Percentiles rank a stretch among this genome's conserved stretches.
phyloP scores from a whole-genome alignment of 2,329 filamentous ascomycete genomes.

The Epichloe aotearoae region DNA sequence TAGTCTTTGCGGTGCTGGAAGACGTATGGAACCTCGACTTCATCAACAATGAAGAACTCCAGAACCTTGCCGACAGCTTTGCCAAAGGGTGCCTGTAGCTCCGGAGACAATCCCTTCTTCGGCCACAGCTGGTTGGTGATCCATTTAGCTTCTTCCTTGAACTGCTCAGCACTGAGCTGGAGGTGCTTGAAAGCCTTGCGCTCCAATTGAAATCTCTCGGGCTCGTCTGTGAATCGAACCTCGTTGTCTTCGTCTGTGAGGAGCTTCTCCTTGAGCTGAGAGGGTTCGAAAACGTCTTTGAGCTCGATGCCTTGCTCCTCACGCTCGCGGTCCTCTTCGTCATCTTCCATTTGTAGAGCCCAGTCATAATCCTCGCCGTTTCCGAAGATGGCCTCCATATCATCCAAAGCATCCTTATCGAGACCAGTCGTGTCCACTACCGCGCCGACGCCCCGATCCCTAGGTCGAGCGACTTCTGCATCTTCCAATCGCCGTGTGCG shows the following conservation, averaged over 20 bases:
- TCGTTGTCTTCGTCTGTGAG: constrained; percentile 90
- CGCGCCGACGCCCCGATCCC: constrained; percentile 53
- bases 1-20: constrained; percentile 98
- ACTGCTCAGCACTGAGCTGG: constrained; percentile 68
- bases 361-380: constrained; percentile 94
- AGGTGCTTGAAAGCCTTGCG: constrained; percentile 78
- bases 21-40: constrained; percentile 92
- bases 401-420: constrained; percentile 84
- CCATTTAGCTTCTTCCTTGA: constrained; percentile 83
- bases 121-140: constrained; percentile 83
- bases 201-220: constrained; percentile 87
- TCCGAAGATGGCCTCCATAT: constrained; percentile 93
- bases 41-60: constrained; percentile 88
- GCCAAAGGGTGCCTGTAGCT: constrained; percentile 71
- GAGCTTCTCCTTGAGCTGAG: constrained; percentile 84
- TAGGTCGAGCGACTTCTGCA: constrained; percentile 72
- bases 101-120: constrained; percentile 60
- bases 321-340: constrained; percentile 64
- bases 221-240: constrained; percentile 79
- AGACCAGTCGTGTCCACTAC: constrained; percentile 72
- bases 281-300: constrained; percentile 96
- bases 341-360: constrained; percentile 79
- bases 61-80: constrained; percentile 83
- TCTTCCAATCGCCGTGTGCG: constrained; percentile 67
- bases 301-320: constrained; percentile 80